phyloP scores from a whole-genome alignment of 140 eudicot genomes.

The Erigeron philadelphicus region DNA sequence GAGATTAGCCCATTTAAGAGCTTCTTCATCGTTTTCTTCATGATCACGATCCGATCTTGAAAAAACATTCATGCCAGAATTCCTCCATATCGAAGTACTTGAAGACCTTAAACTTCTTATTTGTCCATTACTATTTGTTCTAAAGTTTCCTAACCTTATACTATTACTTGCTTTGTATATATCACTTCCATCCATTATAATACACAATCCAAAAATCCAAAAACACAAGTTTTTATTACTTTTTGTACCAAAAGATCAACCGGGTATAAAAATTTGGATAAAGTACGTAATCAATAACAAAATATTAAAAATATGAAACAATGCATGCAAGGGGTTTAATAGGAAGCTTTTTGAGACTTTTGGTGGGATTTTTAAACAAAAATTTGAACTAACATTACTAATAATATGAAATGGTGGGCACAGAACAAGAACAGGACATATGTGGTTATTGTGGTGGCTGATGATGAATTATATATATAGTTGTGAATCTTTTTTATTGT shows the following conservation, averaged over 20 bases:
- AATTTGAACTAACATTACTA: too few species aligned
- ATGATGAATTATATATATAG: too few species aligned
- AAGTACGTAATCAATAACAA: background rate
- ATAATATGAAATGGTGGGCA: too few species aligned
- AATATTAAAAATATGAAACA: too few species aligned
- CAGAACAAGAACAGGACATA: too few species aligned
- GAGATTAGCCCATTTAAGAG: constrained; percentile 79
- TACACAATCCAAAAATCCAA: background rate
- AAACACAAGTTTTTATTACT: background rate
- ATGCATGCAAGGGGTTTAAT: too few species aligned
- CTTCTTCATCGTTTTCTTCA: constrained; percentile 76
- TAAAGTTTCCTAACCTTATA: constrained; percentile 23
- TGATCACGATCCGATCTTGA: constrained; percentile 37
- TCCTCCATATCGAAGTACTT: constrained; percentile 49
- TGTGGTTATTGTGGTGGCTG: too few species aligned
- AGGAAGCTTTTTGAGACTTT: too few species aligned
- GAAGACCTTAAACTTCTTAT: constrained; percentile 31
- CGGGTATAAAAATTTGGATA: background rate
- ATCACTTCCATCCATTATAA: constrained; percentile 36
- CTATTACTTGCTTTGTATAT: constrained; percentile 32
- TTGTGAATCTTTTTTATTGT: too few species aligned
- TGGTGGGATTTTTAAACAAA: too few species aligned
- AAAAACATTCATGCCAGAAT: constrained; percentile 39
- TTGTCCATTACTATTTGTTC: constrained; percentile 24
- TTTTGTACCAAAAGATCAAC: too few species aligned